Conservation (phyloP, 2,329 filamentous ascomycete species). For the Thermothelomyces thermophilus region DNA sequence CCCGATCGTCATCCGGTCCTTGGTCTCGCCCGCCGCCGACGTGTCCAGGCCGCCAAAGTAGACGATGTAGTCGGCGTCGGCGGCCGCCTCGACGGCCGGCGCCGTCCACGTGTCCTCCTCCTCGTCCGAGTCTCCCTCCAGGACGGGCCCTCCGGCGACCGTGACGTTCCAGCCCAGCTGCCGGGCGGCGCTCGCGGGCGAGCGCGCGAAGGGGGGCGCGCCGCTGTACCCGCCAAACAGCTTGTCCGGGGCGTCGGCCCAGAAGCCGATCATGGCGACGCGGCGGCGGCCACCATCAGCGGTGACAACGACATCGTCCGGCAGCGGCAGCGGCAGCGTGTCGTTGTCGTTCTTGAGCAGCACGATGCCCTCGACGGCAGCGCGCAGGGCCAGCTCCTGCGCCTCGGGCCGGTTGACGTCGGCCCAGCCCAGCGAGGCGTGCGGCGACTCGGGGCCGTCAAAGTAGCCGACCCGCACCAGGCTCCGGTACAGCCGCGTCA, state of each 20-base stretch:
- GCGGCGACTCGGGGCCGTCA: slow-evolving; percentile 37
- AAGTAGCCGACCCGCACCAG: slow-evolving; percentile 54
- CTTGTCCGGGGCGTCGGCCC: slow-evolving; percentile 49
- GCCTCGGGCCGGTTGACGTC: slow-evolving; percentile 49
- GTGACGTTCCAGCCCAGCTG: slow-evolving; percentile 38
- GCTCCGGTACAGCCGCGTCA: slow-evolving; percentile 47
- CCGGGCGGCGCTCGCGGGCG: slow-evolving; percentile 45
- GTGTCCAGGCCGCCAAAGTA: slow-evolving; percentile 51
- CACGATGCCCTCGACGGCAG: slow-evolving; percentile 41
- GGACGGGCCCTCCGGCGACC: slow-evolving; percentile 33
- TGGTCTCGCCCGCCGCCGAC: slow-evolving; percentile 44
- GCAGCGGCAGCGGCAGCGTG: slow-evolving; percentile 44
- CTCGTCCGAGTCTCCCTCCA: slow-evolving; percentile 21
- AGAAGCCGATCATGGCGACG: slow-evolving; percentile 50
- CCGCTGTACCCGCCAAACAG: slow-evolving; percentile 55
- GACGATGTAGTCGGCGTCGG: slow-evolving; percentile 44
- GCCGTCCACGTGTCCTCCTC: slow-evolving; percentile 30
- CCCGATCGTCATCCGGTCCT: slow-evolving; percentile 42
- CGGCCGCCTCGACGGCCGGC: slow-evolving; percentile 34
- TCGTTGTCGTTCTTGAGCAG: slow-evolving; percentile 48
- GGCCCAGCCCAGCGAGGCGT: slow-evolving; percentile 45
- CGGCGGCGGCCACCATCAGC: slow-evolving; percentile 27
- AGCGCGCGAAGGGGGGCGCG: slow-evolving; percentile 46
- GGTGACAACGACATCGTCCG: slow-evolving; percentile 36
- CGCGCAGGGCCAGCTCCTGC: slow-evolving; percentile 49